A percentile compares a stretch with the other conserved stretches of the same genome.
Conservation (phyloP, 2,329 filamentous ascomycete species). For the Ceratocystis cubensis region DNA sequence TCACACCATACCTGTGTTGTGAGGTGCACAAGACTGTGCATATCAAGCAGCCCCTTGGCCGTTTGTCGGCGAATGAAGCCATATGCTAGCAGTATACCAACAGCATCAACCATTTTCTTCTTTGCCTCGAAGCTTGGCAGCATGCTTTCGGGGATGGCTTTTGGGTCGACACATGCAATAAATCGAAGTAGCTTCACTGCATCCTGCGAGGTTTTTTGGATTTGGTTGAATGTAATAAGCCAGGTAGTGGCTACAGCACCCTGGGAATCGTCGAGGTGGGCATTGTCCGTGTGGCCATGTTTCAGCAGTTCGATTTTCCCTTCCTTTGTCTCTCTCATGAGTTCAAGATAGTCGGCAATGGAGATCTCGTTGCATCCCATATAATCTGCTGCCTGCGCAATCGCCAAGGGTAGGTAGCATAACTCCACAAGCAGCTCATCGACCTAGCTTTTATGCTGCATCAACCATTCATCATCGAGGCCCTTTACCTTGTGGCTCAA, state of each 20-base stretch:
- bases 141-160: background rate
- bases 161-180: background rate
- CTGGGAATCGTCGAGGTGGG: background rate
- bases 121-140: background rate
- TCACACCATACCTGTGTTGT: background rate
- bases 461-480: background rate
- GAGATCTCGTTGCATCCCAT: slow-evolving; percentile 8
- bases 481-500: background rate
- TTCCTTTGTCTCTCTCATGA: background rate
- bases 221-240: background rate
- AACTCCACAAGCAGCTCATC: background rate
- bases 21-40: background rate
- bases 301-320: background rate
- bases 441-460: background rate
- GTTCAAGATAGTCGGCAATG: background rate
- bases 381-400: slow-evolving; percentile 21
- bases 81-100: background rate
- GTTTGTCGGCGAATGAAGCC: background rate
- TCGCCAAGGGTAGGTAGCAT: slow-evolving; percentile 21
- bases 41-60: background rate
- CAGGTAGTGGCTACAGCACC: background rate
- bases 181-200: background rate
- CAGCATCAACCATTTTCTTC: background rate
- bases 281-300: background rate
- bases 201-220: background rate